Conservation (phyloP, 2,329 filamentous ascomycete genomes). For the Cytospora leucostoma region DNA sequence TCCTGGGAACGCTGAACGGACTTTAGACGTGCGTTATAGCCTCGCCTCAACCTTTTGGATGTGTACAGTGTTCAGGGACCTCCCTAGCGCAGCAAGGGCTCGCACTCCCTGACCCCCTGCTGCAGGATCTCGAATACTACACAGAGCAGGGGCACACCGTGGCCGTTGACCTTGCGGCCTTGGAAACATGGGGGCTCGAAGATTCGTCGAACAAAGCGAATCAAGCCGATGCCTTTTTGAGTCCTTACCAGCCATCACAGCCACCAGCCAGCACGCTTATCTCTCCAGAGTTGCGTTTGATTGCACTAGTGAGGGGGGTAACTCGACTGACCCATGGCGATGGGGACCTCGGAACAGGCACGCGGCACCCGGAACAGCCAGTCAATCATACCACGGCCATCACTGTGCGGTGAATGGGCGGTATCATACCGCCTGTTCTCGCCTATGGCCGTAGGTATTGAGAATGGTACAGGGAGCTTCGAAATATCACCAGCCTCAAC, state of each 20-base stretch:
- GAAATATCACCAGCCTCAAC: neutral
- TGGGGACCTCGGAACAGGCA: neutral
- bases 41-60: slow-evolving; percentile 19
- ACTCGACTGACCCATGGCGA: slow-evolving; percentile 1
- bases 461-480: neutral
- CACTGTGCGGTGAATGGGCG: slow-evolving; percentile 13
- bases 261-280: slow-evolving; percentile 3
- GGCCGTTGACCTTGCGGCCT: slow-evolving; percentile 8
- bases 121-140: slow-evolving; percentile 9
- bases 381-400: neutral
- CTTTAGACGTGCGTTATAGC: slow-evolving; percentile 17
- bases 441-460: neutral
- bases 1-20: slow-evolving; percentile 10
- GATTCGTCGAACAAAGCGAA: slow-evolving; percentile 26
- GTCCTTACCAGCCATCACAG: slow-evolving; percentile 12
- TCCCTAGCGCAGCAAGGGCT: slow-evolving; percentile 8
- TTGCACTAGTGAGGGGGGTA: neutral
- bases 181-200: slow-evolving; percentile 18
- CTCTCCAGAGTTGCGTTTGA: neutral
- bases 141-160: slow-evolving; percentile 22
- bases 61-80: slow-evolving; percentile 22
- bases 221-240: slow-evolving; percentile 16
- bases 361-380: neutral
- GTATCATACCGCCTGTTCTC: slow-evolving; percentile 18
- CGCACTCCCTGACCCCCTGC: slow-evolving; percentile 8